These are phyloP conservation scores for Gaeumannomyces tritici DNA, from an alignment of 2,329 filamentous ascomycete genomes.

Conservation along the genomic window DNA sequence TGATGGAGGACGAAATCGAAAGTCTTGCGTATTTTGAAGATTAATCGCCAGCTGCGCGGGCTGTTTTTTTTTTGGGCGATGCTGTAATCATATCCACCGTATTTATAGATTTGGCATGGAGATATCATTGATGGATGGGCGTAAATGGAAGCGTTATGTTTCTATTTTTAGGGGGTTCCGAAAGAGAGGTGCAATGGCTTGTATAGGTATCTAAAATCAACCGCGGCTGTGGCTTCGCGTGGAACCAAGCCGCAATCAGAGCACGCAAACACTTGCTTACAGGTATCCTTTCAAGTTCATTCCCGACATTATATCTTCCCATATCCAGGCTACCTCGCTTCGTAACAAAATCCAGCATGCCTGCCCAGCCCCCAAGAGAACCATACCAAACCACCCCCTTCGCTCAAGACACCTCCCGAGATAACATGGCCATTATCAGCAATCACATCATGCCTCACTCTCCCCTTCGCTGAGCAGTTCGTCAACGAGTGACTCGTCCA, in stretches of 20 bases:
- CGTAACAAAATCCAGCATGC: not conserved
- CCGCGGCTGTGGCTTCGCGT: no score
- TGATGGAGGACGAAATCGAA: slow-evolving; percentile 73
- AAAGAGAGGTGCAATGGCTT: no score
- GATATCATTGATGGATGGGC: not conserved
- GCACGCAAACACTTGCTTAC: not conserved
- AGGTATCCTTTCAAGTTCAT: not conserved
- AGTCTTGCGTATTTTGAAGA: slow-evolving; percentile 51
- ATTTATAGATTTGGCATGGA: not conserved
- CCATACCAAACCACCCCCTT: not conserved
- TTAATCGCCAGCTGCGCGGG: not conserved
- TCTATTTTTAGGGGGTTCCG: not conserved
- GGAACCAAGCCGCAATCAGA: no score
- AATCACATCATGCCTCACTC: slow-evolving; percentile 18
- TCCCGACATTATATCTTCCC: not conserved
- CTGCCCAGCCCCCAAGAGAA: no score
- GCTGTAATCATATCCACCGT: not conserved
- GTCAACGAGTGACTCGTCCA: slow-evolving; percentile 26
- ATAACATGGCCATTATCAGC: not conserved
- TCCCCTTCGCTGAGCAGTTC: slow-evolving; percentile 31
- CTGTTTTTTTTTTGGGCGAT: not conserved
- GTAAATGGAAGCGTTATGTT: not conserved
- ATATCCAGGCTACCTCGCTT: not conserved
- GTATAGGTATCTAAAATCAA: no score
- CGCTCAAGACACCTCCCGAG: no score